Base-by-base conservation (phyloP, 164 flowering plant species). In the Echeveria elegans region DNA sequence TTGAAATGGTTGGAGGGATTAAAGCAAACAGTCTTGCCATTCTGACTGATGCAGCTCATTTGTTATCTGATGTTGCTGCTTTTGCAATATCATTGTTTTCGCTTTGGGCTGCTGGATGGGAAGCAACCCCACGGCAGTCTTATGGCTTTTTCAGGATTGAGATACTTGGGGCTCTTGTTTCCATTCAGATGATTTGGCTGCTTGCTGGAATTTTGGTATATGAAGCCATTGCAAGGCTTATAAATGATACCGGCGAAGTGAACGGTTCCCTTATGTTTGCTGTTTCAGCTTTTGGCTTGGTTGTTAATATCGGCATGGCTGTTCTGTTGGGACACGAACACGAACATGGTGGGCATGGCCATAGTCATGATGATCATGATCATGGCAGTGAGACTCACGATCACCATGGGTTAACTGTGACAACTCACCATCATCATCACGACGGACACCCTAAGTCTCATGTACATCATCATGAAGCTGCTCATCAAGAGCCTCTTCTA, bases 11-110 rank as follows among this genome's bases (percentile, higher is more conserved):
- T 11, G 60, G 60, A 26, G 60, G 60, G 31, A 53, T 53, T 31
- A 53, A 53, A 53, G 60, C 60, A 5, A 53, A 53, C 60, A 53
- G 60, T 53, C 60, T 53, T 26, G 60, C 60, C 1, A 53, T 53
- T 11, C 60, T 53, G 60, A 53, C 60, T 53, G 60, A 53, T 53
- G 60, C 60, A 18, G 60, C 60, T 53, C 60, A 53, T 53, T 53
- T 53, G 31, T 26, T 53, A 53, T 53, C 60, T 53, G 60, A 53
- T 26, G 60, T 53, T 53, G 60, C 60, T 53, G 60, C 60, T 53
- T 53, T 53, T 26, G 60, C 60, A 4, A 53, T 53, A 53, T 53
- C 60, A 10, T 31, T 53, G 30, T 53, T 53, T 53, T 53, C 60
- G 3, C 60, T 53, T 53, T 53, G 60, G 60, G 60, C 60, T 6